A percentile compares a stretch with the other conserved stretches of the same genome.
Conservation (phyloP, 2,329 filamentous ascomycete species). For the Penicillium sp. region DNA sequence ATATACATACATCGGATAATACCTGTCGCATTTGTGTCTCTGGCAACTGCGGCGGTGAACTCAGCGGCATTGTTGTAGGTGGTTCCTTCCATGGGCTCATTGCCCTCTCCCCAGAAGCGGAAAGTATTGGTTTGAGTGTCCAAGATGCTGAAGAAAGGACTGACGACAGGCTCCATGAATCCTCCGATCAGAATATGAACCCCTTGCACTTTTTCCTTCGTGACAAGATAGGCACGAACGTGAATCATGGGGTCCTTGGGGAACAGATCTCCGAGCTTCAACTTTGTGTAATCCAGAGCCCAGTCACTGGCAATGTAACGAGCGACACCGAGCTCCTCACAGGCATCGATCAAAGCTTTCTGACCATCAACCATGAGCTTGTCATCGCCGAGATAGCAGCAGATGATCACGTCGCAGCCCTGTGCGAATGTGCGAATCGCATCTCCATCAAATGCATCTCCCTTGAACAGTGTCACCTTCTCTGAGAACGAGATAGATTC, state of each 20-base stretch:
- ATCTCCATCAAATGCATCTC: slow-evolving; percentile 25
- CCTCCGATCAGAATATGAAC: slow-evolving; percentile 45
- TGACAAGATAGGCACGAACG: slow-evolving; percentile 41
- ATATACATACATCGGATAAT: slow-evolving; percentile 22
- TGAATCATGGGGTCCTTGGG: slow-evolving; percentile 46
- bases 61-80: slow-evolving; percentile 41
- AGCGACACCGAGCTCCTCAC: slow-evolving; percentile 34
- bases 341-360: slow-evolving; percentile 45
- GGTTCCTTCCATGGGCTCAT: slow-evolving; percentile 41
- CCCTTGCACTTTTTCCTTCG: slow-evolving; percentile 38
- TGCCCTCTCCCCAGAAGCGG: slow-evolving; percentile 39
- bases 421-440: slow-evolving; percentile 28
- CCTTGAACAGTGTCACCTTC: slow-evolving; percentile 28
- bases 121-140: slow-evolving; percentile 28
- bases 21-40: slow-evolving; percentile 24
- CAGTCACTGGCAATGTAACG: slow-evolving; percentile 48
- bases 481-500: slow-evolving; percentile 13
- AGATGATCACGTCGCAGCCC: slow-evolving; percentile 41
- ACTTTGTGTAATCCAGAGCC: slow-evolving; percentile 43
- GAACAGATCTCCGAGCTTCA: slow-evolving; percentile 37
- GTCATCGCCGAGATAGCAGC: slow-evolving; percentile 43
- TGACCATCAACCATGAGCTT: slow-evolving; percentile 46
- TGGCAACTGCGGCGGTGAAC: slow-evolving; percentile 35
- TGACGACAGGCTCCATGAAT: slow-evolving; percentile 36
- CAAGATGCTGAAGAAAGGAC: slow-evolving; percentile 24